Evolutionary conservation across 2,329 filamentous ascomycete species (phyloP).

Genomic region (Chaetomium sp.): DNA sequence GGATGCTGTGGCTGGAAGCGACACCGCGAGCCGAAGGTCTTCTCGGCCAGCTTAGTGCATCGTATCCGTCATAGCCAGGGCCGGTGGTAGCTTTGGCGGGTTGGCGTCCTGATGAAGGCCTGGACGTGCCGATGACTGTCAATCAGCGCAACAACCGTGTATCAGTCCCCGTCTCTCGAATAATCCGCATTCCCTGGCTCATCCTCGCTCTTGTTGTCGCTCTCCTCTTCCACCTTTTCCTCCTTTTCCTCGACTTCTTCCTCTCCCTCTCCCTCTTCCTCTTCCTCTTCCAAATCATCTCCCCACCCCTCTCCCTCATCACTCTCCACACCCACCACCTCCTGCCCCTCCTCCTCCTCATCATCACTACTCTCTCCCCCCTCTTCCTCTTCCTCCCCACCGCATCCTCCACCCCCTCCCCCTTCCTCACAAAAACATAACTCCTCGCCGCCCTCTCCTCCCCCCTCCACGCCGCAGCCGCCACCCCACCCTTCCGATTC

Average conservation of each 20-base stretch:
- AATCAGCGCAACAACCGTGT: neutral
- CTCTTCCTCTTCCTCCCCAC: slow-evolving; percentile 40
- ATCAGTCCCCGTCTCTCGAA: slow-evolving; percentile 17
- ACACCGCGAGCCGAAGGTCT: neutral
- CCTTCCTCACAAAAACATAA: slow-evolving; percentile 64
- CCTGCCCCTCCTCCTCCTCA: slow-evolving; percentile 8
- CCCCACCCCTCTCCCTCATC: slow-evolving; percentile 3
- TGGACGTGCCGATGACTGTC: neutral
- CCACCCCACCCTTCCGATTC: slow-evolving; percentile 49
- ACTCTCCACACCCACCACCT: slow-evolving; percentile 10
- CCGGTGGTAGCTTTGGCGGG: neutral
- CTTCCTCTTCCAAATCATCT: neutral
- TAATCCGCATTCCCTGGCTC: neutral
- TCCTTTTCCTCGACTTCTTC: too few relatives aligned
- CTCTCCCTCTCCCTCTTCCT: neutral
- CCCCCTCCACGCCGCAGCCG: slow-evolving; percentile 53
- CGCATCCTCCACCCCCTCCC: slow-evolving; percentile 44
- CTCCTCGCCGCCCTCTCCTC: slow-evolving; percentile 58
- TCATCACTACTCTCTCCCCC: slow-evolving; percentile 21
- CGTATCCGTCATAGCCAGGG: neutral
- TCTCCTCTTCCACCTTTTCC: neutral
- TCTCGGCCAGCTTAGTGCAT: neutral
- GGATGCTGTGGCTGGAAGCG: neutral
- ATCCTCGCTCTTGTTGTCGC: neutral
- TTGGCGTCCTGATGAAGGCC: neutral